Conservation (phyloP, 805 yeast genomes). For the Monosporozyma solicola region DNA sequence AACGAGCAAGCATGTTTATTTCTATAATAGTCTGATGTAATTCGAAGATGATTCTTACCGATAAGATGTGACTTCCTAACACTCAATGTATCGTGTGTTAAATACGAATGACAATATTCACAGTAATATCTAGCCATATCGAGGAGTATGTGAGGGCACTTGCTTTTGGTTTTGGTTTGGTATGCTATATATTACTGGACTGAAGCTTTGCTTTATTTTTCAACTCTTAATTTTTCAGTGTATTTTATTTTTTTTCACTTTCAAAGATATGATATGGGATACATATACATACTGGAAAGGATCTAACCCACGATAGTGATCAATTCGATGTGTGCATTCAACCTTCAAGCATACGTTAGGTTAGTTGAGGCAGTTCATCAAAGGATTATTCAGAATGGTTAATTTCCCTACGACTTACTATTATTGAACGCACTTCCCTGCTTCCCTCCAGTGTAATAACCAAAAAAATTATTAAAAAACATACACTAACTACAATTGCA, state of each 20-base stretch:
- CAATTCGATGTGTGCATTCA: too few relatives aligned
- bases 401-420: too few relatives aligned
- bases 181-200: neutral
- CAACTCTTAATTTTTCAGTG: too few relatives aligned
- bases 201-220: too few relatives aligned
- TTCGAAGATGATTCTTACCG: conserved; percentile 67
- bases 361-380: too few relatives aligned
- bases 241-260: neutral
- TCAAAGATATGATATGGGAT: neutral
- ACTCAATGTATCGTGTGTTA: conserved; percentile 84
- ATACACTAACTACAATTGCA: too few relatives aligned
- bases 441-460: too few relatives aligned
- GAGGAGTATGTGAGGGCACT: neutral
- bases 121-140: conserved; percentile 65
- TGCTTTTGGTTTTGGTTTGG: neutral
- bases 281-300: neutral
- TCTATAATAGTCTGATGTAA: conserved; percentile 70
- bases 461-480: too few relatives aligned
- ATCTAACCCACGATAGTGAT: neutral
- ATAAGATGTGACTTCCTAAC: conserved; percentile 71
- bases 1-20: conserved; percentile 15
- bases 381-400: too few relatives aligned
- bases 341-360: too few relatives aligned
- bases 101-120: conserved; percentile 72
- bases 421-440: too few relatives aligned